Evolutionary conservation across 345 rosid species (phyloP).

Genomic region (Raphanus raphanistrum): DNA sequence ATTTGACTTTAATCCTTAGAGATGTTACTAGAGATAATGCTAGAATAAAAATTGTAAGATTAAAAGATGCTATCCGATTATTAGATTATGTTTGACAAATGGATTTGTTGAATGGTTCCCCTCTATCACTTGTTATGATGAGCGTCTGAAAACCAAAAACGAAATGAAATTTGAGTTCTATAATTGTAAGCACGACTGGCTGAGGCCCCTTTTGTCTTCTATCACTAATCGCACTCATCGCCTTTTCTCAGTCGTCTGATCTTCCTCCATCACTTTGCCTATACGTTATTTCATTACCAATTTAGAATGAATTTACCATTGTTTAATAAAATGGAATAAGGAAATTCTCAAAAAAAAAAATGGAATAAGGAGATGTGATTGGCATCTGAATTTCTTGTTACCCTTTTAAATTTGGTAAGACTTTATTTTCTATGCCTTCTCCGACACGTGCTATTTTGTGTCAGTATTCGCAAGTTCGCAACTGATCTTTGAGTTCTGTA

Average conservation of each 20-base stretch:
- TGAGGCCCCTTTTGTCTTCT: no score
- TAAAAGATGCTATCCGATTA: no score
- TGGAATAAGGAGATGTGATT: conserved; percentile 24
- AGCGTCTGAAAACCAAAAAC: not conserved
- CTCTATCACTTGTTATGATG: no score
- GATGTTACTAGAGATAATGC: no score
- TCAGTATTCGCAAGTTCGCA: not conserved
- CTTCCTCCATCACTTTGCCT: conserved; percentile 15
- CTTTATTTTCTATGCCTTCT: not conserved
- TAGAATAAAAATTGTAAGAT: no score
- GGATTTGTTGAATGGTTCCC: no score
- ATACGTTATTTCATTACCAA: conserved; percentile 24
- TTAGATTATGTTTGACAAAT: no score
- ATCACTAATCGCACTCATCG: not conserved
- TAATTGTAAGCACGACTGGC: not conserved
- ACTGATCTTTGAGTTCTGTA: conserved; percentile 4
- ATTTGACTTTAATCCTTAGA: no score
- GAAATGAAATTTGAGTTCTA: not conserved
- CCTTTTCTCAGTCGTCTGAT: conserved; percentile 23
- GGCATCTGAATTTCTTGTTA: conserved; percentile 1
- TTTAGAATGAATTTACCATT: no score
- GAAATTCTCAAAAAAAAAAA: not conserved
- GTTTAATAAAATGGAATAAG: not conserved
- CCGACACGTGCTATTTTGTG: conserved; percentile 11
- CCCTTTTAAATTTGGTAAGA: no score